phyloP scores from a whole-genome alignment of 495 filamentous ascomycete genomes.

The Trichoderma orchidacearum region DNA sequence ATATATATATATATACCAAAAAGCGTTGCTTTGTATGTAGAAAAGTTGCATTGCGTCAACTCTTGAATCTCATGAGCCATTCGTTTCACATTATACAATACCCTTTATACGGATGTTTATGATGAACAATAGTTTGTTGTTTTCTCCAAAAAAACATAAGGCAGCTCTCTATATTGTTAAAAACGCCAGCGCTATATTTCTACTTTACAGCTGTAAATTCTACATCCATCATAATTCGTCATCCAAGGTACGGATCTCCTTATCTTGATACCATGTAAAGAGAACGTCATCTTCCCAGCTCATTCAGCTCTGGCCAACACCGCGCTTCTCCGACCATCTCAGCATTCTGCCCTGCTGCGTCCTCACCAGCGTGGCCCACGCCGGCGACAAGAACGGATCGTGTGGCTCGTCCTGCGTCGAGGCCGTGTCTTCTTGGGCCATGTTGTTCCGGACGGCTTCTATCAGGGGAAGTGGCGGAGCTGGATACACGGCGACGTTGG shows the following conservation, averaged over 20 bases:
- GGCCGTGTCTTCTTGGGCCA: neutral
- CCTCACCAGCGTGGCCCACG: neutral
- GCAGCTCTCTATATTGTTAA: too few relatives aligned
- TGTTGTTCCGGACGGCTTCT: neutral
- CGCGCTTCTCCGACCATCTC: neutral
- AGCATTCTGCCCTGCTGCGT: neutral
- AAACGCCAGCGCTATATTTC: too few relatives aligned
- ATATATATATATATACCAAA: neutral
- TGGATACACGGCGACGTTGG: neutral
- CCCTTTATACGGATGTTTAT: too few relatives aligned
- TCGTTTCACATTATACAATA: too few relatives aligned
- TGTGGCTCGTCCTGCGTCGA: neutral
- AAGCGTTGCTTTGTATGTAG: neutral
- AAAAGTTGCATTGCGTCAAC: neutral
- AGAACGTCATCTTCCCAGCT: neutral
- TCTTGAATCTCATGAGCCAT: neutral
- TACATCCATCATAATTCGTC: too few relatives aligned
- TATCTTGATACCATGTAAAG: too few relatives aligned
- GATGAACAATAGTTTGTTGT: too few relatives aligned
- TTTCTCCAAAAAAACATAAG: too few relatives aligned
- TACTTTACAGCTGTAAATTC: too few relatives aligned
- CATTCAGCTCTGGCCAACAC: neutral
- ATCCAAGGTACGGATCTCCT: too few relatives aligned
- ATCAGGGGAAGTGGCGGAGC: neutral
- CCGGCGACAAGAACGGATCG: constrained; percentile 1